Evolutionary conservation across 2,329 filamentous ascomycete genomes (phyloP), one percentile per base, ranked within the genome.

Genomic region (Nothopassalora personata): DNA sequence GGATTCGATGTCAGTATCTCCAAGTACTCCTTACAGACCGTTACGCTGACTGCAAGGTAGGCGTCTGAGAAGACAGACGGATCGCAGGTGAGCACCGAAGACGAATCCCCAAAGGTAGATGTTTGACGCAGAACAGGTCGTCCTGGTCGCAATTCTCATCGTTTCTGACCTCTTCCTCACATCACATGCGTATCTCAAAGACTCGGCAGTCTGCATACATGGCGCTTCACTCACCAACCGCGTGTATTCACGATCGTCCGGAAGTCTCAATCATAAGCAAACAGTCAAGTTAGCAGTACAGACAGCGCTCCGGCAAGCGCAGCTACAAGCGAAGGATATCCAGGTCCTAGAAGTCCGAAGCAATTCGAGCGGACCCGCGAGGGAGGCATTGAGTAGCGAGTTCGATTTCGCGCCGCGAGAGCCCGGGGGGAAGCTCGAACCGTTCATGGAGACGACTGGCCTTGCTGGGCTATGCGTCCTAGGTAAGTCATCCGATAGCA

Each of bases 141-240:
- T 60, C 8, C 51, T 64, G 19, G 58, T 67, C 18, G 67, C 61
- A 9, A 46, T 64, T 2, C 59, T 70, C 10, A 47, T 70, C 28
- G 63, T 70, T 27, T 68, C 66, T 10, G 63, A 66, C 30, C 54
- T 58, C 1, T 68, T 70, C 49, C 59, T 68, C 30, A 66, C 56
- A 11, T 65, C 67, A 1, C 67, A 68, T 54, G 64, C 65, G 39
- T 70, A 68, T 50, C 53, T 70, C 19, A 68, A 62, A 53, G 67
- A 70, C 56, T 59, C 57, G 3, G 62, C 67, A 18, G 56, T 66
- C 45, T 36, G 58, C 31, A 60, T 70, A 31, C 50, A 34, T 30
- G 67, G 60, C 34, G 61, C 33, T 51, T 51, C 57, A 11, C 27
- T 66, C 9, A 31, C 56, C 15, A 57, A 52, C 31, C 57, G 49